Evolutionary conservation across 164 flowering plant species (phyloP).

Genomic region (Berberis vulgaris): DNA sequence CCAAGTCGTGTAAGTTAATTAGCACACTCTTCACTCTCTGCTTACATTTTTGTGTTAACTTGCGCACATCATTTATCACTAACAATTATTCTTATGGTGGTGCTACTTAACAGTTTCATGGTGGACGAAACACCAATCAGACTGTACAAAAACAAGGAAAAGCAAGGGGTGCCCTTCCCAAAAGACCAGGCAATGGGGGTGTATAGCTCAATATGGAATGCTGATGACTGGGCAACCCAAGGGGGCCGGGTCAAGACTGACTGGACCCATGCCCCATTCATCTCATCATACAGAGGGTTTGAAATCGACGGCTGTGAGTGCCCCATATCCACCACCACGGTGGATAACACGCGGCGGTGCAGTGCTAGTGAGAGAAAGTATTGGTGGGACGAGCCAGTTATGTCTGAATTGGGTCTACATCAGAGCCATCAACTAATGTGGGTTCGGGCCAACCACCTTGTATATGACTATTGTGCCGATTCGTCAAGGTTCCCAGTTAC

Average conservation of each 20-base stretch:
- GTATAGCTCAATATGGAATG: constrained; percentile 97
- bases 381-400: constrained; percentile 86
- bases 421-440: constrained; percentile 90
- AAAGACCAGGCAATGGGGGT: constrained; percentile 96
- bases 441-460: constrained; percentile 73
- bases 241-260: constrained; percentile 89
- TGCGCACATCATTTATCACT: not conserved
- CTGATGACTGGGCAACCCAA: constrained; percentile 98
- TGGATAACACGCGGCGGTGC: constrained; percentile 43
- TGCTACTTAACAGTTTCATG: constrained; percentile 38
- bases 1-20: constrained; percentile 65
- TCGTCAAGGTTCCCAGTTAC: constrained; percentile 51
- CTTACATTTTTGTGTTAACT: not conserved
- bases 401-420: constrained; percentile 68
- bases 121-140: constrained; percentile 91
- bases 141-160: constrained; percentile 64
- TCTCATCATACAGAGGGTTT: constrained; percentile 68
- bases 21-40: not conserved
- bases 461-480: constrained; percentile 83
- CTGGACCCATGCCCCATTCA: constrained; percentile 86
- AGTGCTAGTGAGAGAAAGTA: constrained; percentile 28
- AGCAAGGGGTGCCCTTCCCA: constrained; percentile 65
- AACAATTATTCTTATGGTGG: not conserved
- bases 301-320: constrained; percentile 70
- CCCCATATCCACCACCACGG: constrained; percentile 23